Evolutionary conservation across 2,329 filamentous ascomycete species (phyloP).

Genomic region (Arachnomyces sp.): DNA sequence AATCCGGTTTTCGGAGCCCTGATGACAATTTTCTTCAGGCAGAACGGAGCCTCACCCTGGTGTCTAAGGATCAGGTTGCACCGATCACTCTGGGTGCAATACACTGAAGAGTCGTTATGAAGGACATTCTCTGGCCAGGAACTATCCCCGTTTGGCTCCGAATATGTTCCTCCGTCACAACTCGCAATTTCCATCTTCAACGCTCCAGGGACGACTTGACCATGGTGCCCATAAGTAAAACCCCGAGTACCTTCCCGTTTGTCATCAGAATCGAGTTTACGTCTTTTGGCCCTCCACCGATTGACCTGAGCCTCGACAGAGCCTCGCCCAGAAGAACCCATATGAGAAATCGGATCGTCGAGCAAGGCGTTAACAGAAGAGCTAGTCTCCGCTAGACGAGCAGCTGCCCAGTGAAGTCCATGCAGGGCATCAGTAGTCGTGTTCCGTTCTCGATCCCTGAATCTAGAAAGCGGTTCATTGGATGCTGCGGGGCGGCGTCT

Average conservation of each 20-base stretch:
- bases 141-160: constrained; percentile 46
- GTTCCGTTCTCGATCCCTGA: constrained; percentile 12
- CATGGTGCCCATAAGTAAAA: constrained; percentile 77
- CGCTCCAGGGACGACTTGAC: constrained; percentile 75
- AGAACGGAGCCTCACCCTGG: constrained; percentile 71
- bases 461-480: constrained; percentile 17
- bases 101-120: constrained; percentile 73
- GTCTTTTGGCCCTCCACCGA: constrained; percentile 54
- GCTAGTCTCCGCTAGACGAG: constrained; percentile 14
- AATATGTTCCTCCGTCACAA: constrained; percentile 73
- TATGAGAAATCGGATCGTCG: constrained; percentile 19
- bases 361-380: constrained; percentile 17
- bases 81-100: constrained; percentile 78
- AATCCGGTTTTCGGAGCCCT: constrained; percentile 75
- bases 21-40: constrained; percentile 76
- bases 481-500: constrained; percentile 19
- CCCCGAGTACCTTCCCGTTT: constrained; percentile 40
- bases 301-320: constrained; percentile 19
- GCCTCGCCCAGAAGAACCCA: constrained; percentile 16
- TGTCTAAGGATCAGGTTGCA: constrained; percentile 85
- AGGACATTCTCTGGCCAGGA: constrained; percentile 76
- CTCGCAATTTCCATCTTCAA: constrained; percentile 81
- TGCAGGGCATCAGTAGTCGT: constrained; percentile 2
- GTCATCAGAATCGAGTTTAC: constrained; percentile 62
- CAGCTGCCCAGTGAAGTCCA: constrained; percentile 11